Base-by-base conservation (phyloP, 495 filamentous ascomycete genomes). In the Podospora anserina region DNA sequence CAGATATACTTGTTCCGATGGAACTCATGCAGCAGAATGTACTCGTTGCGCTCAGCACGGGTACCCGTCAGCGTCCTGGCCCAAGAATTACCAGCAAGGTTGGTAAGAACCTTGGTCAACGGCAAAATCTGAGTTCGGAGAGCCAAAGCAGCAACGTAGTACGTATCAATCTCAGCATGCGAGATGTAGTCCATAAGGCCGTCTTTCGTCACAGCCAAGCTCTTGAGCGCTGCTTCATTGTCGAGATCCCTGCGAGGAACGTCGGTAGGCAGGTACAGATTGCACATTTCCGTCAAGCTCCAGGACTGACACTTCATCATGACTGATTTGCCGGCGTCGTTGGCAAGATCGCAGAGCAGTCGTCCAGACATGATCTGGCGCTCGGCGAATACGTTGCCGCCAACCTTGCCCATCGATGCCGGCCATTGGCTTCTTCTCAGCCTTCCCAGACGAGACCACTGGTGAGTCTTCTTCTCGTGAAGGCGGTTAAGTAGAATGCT, bases 251-350 rank as follows among this genome's bases (percentile, higher is more conserved):
- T 85, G 20, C 95, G 88, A 27, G 79, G 81, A 73, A 86, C 87
- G 59, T 87, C 88, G 11, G 86, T 90, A 5, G 75, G 73, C 7
- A 99, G 88, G 69, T 97, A 94, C 27, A 97, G 84, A 60, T 88
- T 90, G 78, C 92, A 96, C 92, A 99, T 99, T 78, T 99, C 95
- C 0, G 92, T 95, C 77, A 99, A 83, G 79, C 89, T 97, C 96
- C 96, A 99, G 4, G 93, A 95, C 76, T 97, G 93, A 76, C 95
- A 99, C 82, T 96, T 96, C 69, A 87, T 91, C 93, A 97, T 98
- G 61, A 94, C 87, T 27, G 94, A 97, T 85, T 97, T 97, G 78
- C 95, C 95, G 76, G 96, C 91, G 69, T 99, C 95, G 74, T 99
- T 99, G 54, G 89, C 93, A 66, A 97, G 83, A 84, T 99, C 95